A percentile compares a stretch with the other conserved stretches of the same genome.
Evolutionary conservation across 169 alveolate genomes (phyloP).

Genomic region (Plasmodium ovale): DNA sequence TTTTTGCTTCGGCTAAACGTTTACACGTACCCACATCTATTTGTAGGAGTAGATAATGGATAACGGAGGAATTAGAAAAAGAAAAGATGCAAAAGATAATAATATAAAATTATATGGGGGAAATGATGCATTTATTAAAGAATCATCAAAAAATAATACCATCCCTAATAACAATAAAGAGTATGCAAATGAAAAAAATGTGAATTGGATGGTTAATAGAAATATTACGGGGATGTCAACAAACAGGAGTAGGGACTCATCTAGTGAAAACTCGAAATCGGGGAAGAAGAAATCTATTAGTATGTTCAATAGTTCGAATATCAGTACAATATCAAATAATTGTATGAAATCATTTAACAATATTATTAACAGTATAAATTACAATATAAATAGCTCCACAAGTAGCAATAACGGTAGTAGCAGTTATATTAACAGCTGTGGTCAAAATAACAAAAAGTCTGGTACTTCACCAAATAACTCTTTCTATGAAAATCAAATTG

Average conservation of each 20-base stretch:
- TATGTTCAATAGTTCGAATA: slow-evolving; percentile 64
- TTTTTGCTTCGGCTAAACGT: no score
- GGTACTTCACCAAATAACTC: background rate
- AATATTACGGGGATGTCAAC: background rate
- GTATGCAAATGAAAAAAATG: slow-evolving; percentile 20
- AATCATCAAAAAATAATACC: slow-evolving; percentile 3
- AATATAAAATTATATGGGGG: slow-evolving; percentile 5
- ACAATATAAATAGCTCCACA: slow-evolving; percentile 28
- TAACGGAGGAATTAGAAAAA: slow-evolving; percentile 54
- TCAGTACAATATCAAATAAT: slow-evolving; percentile 53
- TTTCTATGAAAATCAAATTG: slow-evolving; percentile 24
- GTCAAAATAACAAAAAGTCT: no score
- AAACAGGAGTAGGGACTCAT: slow-evolving; percentile 21
- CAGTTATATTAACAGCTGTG: background rate
- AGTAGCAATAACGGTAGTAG: background rate
- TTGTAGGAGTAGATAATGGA: slow-evolving; percentile 55
- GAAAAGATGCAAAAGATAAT: slow-evolving; percentile 65
- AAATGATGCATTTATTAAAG: slow-evolving; percentile 11
- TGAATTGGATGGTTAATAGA: slow-evolving; percentile 1
- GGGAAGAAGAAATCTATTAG: slow-evolving; percentile 40
- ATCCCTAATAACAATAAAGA: background rate
- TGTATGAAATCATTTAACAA: slow-evolving; percentile 70
- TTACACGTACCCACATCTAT: slow-evolving; percentile 5
- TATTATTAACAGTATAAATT: slow-evolving; percentile 49
- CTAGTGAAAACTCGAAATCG: slow-evolving; percentile 19